Base-by-base conservation (phyloP, 2,329 filamentous ascomycete genomes). In the Fusarium guadeloupense region DNA sequence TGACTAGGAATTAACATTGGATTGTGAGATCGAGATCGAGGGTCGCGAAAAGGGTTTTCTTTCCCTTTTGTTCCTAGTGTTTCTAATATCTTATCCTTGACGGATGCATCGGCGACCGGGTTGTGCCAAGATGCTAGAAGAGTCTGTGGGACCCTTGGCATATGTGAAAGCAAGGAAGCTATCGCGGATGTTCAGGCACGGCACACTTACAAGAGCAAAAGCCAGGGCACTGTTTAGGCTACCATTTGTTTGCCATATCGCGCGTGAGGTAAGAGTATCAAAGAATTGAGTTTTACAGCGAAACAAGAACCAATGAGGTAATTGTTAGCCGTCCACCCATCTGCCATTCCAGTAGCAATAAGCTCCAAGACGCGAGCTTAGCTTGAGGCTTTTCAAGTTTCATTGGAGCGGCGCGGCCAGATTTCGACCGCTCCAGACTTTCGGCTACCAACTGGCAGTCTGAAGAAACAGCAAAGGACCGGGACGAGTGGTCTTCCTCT, bases 401-500 rank as follows among this genome's bases (percentile, higher is more conserved):
- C 40, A 37, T 58, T 58, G 51, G 28, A 53, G 53, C 52, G 53
- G 51, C 48, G 45, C 38, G 44, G 51, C 20, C 31, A 43, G 26
- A 48, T 64, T 55, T 66, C 19, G 66, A 69, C 48, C 59, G 56
- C 55, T 69, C 67, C 44, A 69, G 66, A 67, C 58, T 52, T 45
- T 55, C 46, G 54, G 43, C 14, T 20, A 12, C 39, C 41, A 53
- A 28, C 43, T 46, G 51, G 41, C 42, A 45, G 37, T 34, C n/a
- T 28, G 14, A 38, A 34, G 42, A 42, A 48, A 30, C 23, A 41
- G 39, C 13, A 54, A 39, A 28, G 38, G 33, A 45, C 43, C 37
- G 54, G 44, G 37, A 46, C 39, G 49, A 52, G 59, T 31, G 42
- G 31, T 34, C 31, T 30, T 41, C 34, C 33, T 38, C 31, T 43